A percentile compares a stretch with the other conserved stretches of the same genome.
Evolutionary conservation across 2,329 filamentous ascomycete genomes (phyloP).

Genomic region (Trichoderma lentiforme): DNA sequence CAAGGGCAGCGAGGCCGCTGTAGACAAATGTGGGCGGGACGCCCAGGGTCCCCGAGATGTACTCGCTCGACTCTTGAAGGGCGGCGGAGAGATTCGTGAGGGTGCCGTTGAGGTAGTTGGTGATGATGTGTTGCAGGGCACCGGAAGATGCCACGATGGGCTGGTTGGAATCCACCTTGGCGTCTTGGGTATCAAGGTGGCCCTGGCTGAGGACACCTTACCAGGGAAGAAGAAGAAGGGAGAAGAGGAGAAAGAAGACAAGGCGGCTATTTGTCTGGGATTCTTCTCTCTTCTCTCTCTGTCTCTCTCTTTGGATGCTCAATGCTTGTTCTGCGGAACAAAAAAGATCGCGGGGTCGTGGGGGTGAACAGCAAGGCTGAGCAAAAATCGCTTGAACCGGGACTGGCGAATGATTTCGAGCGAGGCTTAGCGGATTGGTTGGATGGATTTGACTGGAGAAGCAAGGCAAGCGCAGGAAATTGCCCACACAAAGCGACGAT

Average conservation of each 20-base stretch:
- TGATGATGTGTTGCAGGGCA: slow-evolving; percentile 59
- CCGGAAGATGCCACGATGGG: slow-evolving; percentile 58
- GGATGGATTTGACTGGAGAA: not conserved
- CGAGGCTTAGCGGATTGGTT: not conserved
- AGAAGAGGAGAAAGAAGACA: not conserved
- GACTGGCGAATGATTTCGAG: slow-evolving; percentile 4
- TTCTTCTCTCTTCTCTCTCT: not conserved
- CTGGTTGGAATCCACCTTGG: slow-evolving; percentile 62
- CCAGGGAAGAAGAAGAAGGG: not conserved
- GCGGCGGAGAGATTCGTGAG: slow-evolving; percentile 47
- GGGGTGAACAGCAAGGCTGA: slow-evolving; percentile 17
- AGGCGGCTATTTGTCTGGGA: not conserved
- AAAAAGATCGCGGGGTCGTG: slow-evolving; percentile 17
- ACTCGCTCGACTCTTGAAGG: slow-evolving; percentile 48
- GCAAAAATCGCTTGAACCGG: not conserved
- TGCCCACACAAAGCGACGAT: slow-evolving; percentile 15
- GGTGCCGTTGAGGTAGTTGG: slow-evolving; percentile 55
- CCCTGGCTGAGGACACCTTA: slow-evolving; percentile 35
- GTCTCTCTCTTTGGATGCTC: not conserved
- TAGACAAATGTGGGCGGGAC: slow-evolving; percentile 49
- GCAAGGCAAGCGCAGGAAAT: not conserved
- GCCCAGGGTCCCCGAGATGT: slow-evolving; percentile 50
- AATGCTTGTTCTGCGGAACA: not conserved
- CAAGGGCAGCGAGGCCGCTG: slow-evolving; percentile 47
- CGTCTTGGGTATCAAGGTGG: slow-evolving; percentile 36